Conservation (phyloP, 805 yeast species). For the Sugiyamaella mastotermitis region DNA sequence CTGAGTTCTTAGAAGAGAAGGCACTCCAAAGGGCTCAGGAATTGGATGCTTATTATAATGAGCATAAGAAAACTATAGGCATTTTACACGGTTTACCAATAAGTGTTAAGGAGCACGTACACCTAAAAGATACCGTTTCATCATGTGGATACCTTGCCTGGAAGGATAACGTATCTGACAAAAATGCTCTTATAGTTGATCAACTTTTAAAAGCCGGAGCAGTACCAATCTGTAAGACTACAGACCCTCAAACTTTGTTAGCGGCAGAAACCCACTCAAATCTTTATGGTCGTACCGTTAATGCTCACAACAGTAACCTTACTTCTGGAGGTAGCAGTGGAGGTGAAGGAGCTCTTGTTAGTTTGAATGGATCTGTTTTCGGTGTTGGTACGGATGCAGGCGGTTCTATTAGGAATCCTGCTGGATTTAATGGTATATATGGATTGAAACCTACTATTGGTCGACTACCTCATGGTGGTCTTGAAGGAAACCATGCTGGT, state of each 20-base stretch:
- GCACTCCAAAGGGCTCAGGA: slow-evolving; percentile 51
- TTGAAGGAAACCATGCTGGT: too few species aligned
- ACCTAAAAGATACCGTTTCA: slow-evolving; percentile 43
- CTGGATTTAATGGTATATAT: slow-evolving; percentile 35
- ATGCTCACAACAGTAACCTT: slow-evolving; percentile 40
- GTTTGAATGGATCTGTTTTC: slow-evolving; percentile 40
- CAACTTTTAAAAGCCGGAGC: slow-evolving; percentile 38
- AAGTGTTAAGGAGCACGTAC: slow-evolving; percentile 48
- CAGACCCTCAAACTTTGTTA: slow-evolving; percentile 47
- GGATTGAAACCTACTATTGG: slow-evolving; percentile 12
- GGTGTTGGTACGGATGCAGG: slow-evolving; percentile 54
- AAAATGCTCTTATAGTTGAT: slow-evolving; percentile 2
- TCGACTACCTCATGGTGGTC: slow-evolving; percentile 1
- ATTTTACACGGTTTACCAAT: slow-evolving; percentile 64
- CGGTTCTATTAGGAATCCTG: slow-evolving; percentile 47
- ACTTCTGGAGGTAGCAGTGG: slow-evolving; percentile 53
- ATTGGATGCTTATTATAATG: slow-evolving; percentile 45
- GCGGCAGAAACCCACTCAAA: slow-evolving; percentile 41
- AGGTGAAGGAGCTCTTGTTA: slow-evolving; percentile 49
- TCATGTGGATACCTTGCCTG: slow-evolving; percentile 35
- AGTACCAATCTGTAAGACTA: slow-evolving; percentile 49
- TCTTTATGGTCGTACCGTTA: slow-evolving; percentile 41
- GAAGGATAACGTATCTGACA: slow-evolving; percentile 28
- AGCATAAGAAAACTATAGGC: slow-evolving; percentile 47
- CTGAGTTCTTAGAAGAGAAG: slow-evolving; percentile 43